A percentile compares a stretch with the other conserved stretches of the same genome.
Conservation (phyloP, 2,329 filamentous ascomycete genomes). For the Mariannaea sp. region DNA sequence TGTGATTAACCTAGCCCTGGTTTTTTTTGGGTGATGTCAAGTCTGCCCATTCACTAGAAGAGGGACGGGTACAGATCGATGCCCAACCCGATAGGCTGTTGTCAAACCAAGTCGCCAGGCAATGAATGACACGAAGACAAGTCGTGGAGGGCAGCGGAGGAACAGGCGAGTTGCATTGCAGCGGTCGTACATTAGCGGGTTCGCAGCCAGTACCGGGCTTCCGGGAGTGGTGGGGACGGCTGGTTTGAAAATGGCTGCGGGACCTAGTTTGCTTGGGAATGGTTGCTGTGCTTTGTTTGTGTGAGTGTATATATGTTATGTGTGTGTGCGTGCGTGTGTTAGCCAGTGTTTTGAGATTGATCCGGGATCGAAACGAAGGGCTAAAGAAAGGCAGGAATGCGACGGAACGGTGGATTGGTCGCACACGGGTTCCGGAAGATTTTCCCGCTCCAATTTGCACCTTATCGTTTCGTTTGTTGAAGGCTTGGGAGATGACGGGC, state of each 20-base stretch:
- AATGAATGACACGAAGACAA: not conserved
- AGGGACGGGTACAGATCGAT: slow-evolving; percentile 11
- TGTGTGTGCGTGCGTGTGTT: too few relatives aligned
- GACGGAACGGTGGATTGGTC: too few relatives aligned
- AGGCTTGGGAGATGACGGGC: too few relatives aligned
- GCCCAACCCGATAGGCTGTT: slow-evolving; percentile 10
- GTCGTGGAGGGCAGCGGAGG: slow-evolving; percentile 10
- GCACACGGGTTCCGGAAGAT: too few relatives aligned
- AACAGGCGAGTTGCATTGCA: slow-evolving; percentile 26
- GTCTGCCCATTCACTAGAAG: slow-evolving; percentile 2
- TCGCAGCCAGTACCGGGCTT: slow-evolving; percentile 29
- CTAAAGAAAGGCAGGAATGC: too few relatives aligned
- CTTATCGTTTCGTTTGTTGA: too few relatives aligned
- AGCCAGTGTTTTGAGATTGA: too few relatives aligned
- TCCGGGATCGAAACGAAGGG: too few relatives aligned
- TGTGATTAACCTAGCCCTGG: slow-evolving; percentile 4
- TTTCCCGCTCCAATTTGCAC: too few relatives aligned
- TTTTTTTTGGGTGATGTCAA: slow-evolving; percentile 4
- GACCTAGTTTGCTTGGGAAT: slow-evolving; percentile 17
- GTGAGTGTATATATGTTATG: too few relatives aligned
- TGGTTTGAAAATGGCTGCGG: slow-evolving; percentile 21
- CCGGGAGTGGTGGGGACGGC: slow-evolving; percentile 31
- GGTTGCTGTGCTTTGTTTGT: too few relatives aligned
- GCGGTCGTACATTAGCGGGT: slow-evolving; percentile 31
- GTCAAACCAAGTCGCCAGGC: not conserved